Evolutionary conservation across 2,329 filamentous ascomycete genomes (phyloP).

Genomic region (Xylaria polymorpha): DNA sequence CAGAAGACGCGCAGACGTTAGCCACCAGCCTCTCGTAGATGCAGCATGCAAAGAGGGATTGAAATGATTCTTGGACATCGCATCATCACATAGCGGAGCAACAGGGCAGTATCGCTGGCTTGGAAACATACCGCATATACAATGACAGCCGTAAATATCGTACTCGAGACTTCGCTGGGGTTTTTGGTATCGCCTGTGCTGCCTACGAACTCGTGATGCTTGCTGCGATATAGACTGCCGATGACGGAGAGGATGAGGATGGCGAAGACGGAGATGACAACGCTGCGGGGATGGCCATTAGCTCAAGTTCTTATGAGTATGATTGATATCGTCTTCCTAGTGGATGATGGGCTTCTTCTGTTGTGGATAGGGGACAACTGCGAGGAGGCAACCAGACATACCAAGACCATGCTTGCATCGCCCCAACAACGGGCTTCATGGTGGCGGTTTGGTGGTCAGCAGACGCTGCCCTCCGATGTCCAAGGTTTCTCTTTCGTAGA

Average conservation of each 20-base stretch:
- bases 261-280: conserved; percentile 74
- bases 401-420: conserved; percentile 96
- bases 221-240: conserved; percentile 78
- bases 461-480: conserved; percentile 17
- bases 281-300: conserved; percentile 62
- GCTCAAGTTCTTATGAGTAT: conserved; percentile 39
- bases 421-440: conserved; percentile 96
- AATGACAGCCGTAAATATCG: conserved; percentile 87
- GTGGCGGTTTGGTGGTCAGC: conserved; percentile 51
- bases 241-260: conserved; percentile 73
- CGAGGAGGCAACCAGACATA: conserved; percentile 59
- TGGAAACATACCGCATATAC: conserved; percentile 78
- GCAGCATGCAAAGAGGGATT: not conserved
- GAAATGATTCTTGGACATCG: not conserved
- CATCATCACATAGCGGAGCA: not conserved
- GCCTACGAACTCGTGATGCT: conserved; percentile 87
- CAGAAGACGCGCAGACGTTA: conserved; percentile 12
- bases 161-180: conserved; percentile 80
- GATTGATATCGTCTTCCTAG: conserved; percentile 7
- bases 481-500: not conserved
- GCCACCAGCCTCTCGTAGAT: not conserved
- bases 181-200: conserved; percentile 77
- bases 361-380: conserved; percentile 20
- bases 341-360: conserved; percentile 14
- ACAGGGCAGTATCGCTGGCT: not conserved